A percentile compares a stretch with the other conserved stretches of the same genome.
phyloP scores from a whole-genome alignment of 2,329 filamentous ascomycete genomes.

The Monilinia vaccinii-corymbosi region DNA sequence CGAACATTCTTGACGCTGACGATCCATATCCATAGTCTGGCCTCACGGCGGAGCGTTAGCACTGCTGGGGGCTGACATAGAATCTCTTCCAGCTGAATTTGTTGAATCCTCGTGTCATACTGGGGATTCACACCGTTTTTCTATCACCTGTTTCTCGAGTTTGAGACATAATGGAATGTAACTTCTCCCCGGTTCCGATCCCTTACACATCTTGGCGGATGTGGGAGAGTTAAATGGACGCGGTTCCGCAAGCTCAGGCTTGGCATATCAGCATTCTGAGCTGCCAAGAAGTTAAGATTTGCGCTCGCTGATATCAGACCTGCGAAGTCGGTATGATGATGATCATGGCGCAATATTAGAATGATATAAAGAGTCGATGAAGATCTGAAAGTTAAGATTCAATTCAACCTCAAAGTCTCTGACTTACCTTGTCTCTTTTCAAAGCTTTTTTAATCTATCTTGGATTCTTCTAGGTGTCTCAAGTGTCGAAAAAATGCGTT shows the following conservation, averaged over 20 bases:
- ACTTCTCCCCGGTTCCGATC: neutral
- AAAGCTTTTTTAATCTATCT: neutral
- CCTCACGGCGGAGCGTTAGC: neutral
- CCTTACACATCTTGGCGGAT: constrained; percentile 1
- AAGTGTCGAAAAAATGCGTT: neutral
- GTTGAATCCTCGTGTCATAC: neutral
- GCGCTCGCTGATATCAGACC: constrained; percentile 3
- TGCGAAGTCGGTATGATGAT: neutral
- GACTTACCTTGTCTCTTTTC: neutral
- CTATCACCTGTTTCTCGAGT: neutral
- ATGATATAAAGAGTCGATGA: neutral
- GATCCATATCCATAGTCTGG: constrained; percentile 6
- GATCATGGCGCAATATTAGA: neutral
- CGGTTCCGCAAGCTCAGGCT: neutral
- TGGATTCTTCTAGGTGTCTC: neutral
- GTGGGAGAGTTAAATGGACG: constrained; percentile 3
- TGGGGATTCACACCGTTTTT: neutral
- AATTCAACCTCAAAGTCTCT: neutral
- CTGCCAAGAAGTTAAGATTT: constrained; percentile 7
- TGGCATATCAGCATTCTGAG: constrained; percentile 2
- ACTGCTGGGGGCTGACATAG: neutral
- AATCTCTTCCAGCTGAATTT: neutral
- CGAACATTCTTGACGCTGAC: neutral
- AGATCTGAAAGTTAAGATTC: neutral
- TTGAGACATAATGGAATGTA: constrained; percentile 3